A percentile compares a stretch with the other conserved stretches of the same genome.
These are phyloP conservation scores for Botrytis fragariae DNA, from an alignment of 2,329 filamentous ascomycete genomes.

Conservation along the genomic window DNA sequence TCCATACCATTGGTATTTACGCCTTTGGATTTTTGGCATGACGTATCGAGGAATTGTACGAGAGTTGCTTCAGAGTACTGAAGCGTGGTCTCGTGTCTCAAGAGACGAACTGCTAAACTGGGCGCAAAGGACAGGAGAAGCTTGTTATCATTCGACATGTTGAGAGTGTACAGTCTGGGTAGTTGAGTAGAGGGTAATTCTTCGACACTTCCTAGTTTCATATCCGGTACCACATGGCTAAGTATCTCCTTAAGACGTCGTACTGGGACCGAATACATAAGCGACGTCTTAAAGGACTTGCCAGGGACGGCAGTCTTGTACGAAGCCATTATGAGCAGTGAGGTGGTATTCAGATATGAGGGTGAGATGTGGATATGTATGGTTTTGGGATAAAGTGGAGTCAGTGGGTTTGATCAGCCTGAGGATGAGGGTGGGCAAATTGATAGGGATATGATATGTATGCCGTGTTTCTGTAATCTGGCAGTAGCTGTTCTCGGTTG, in stretches of 20 bases:
- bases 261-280: constrained; percentile 37
- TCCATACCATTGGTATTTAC: neutral
- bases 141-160: constrained; percentile 35
- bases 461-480: constrained; percentile 8
- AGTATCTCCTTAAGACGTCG: constrained; percentile 37
- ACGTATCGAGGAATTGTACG: constrained; percentile 31
- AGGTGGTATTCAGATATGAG: neutral
- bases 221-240: constrained; percentile 31
- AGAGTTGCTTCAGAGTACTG: constrained; percentile 37
- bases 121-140: constrained; percentile 36
- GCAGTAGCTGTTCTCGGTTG: neutral
- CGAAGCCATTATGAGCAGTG: constrained; percentile 27
- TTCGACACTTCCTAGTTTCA: constrained; percentile 33
- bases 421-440: neutral
- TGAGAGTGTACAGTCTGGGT: constrained; percentile 36
- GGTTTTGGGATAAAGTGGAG: neutral
- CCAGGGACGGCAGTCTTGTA: constrained; percentile 30
- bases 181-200: constrained; percentile 37
- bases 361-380: constrained; percentile 2
- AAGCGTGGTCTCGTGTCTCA: constrained; percentile 36
- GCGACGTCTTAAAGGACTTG: constrained; percentile 30
- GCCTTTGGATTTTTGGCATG: constrained; percentile 16
- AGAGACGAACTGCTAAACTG: constrained; percentile 32
- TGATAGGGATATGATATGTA: constrained; percentile 3
- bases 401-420: neutral